A percentile compares a stretch with the other conserved stretches of the same genome.
Conservation (phyloP, 106 monocot species). For the Dendrobium catenatum region DNA sequence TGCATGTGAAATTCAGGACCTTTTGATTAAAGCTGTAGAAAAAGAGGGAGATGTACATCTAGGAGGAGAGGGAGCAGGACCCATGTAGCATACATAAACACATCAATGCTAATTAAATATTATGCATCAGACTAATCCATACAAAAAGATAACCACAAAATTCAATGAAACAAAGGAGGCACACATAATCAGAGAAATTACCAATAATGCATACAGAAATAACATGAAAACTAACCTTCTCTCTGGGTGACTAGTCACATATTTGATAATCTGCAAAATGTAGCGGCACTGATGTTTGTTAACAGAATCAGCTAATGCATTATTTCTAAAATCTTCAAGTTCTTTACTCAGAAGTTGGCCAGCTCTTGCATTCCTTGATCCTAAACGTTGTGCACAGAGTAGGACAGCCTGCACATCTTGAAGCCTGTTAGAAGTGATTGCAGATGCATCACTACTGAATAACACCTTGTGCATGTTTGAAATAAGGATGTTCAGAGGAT, state of each 20-base stretch:
- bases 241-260: conserved; percentile 64
- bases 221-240: conserved; percentile 45
- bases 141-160: neutral
- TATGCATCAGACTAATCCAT: neutral
- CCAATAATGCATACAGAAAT: neutral
- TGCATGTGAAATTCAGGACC: neutral
- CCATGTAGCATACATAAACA: neutral
- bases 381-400: conserved; percentile 67
- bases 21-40: neutral
- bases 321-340: conserved; percentile 88
- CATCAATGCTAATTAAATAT: neutral
- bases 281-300: conserved; percentile 94
- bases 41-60: neutral
- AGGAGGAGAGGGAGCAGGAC: neutral
- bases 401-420: conserved; percentile 93
- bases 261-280: conserved; percentile 90
- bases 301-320: conserved; percentile 69
- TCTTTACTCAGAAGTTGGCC: conserved; percentile 88
- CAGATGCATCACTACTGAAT: conserved; percentile 74
- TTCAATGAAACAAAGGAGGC: neutral
- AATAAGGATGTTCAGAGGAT: conserved; percentile 89
- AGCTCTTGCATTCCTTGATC: conserved; percentile 78
- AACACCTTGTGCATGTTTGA: conserved; percentile 83
- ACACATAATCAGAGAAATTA: neutral
- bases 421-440: conserved; percentile 72